Evolutionary conservation across 306 rosid species (phyloP).

Genomic region (Castanopsis chinensis): DNA sequence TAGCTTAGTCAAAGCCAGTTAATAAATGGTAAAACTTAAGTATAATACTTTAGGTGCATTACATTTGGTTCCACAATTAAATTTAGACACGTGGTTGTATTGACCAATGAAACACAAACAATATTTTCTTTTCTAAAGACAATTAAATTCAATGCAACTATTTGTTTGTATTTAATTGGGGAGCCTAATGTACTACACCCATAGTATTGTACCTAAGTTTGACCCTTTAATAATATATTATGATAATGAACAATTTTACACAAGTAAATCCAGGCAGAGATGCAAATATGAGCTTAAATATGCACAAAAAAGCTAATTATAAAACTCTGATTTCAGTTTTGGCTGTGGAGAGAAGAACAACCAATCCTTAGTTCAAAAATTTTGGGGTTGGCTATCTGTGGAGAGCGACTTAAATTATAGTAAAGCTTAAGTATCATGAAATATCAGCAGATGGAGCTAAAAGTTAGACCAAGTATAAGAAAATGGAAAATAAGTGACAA

Average conservation of each 20-base stretch:
- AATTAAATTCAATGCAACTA: too few relatives aligned
- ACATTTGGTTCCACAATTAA: too few relatives aligned
- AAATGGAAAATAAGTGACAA: neutral
- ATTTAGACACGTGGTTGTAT: too few relatives aligned
- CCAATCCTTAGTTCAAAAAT: too few relatives aligned
- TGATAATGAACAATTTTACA: neutral
- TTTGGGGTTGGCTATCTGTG: too few relatives aligned
- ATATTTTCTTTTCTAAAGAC: too few relatives aligned
- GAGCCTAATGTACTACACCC: too few relatives aligned
- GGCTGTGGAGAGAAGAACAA: neutral
- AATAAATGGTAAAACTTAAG: neutral
- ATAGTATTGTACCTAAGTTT: too few relatives aligned
- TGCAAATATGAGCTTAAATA: conserved; percentile 17
- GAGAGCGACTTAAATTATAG: neutral
- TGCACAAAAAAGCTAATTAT: neutral
- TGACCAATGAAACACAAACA: too few relatives aligned
- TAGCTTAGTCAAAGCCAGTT: conserved; percentile 14
- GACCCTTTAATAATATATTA: neutral
- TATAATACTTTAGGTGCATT: too few relatives aligned
- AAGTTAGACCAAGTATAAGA: neutral
- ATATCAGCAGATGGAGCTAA: neutral
- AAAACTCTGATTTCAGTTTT: neutral
- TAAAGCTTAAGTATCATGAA: neutral
- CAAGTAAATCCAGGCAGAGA: neutral
- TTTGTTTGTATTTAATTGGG: too few relatives aligned